Evolutionary conservation across 2,329 filamentous ascomycete species (phyloP), one percentile per base, ranked within the genome.

Genomic region (Penicillium aurantiogriseum): DNA sequence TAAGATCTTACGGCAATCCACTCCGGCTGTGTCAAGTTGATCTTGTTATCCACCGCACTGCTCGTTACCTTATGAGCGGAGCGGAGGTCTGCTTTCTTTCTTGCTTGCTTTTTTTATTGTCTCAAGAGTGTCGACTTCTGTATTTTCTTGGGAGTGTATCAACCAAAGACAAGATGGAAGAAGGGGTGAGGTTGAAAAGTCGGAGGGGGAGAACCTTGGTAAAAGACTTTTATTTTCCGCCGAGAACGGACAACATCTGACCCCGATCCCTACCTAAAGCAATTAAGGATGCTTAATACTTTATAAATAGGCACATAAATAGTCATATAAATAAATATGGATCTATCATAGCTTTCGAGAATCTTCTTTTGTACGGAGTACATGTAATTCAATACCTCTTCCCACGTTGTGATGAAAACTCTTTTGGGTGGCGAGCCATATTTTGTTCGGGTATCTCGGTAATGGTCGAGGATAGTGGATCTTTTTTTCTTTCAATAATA

Each of bases 1-100:
- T 71, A 76, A 79, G 72, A 74, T 70, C 82, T 84, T 84, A 84
- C 81, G 75, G 68, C 73, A 69, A 70, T 69, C 69, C 68, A 55
- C 62, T 63, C 57, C 61, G 53, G 35, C 51, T 50, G 58, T 58
- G 53, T 63, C 51, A 36, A 62, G 45, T 52, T 46, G 40, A 43
- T 35, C 10, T 19, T 58, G 48, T 11, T 29, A 48, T 44, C 46
- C 21, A 23, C 43, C 45, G 51, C 23, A 21, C 21, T 45, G 25
- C 38, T 17, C 25, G 27, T 38, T 38, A 49, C 36, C 52, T n/a
- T 29, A 23, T n/a, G 31, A 31, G 19, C n/a, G 31, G 19, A 17
- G 27, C n/a, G 13, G 8, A 36, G 31, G 15, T 25, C 17, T 47
- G 19, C 19, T 11, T 23, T 35, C 8, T 9, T 17, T 5, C 29